phyloP scores from a whole-genome alignment of 164 flowering plant species.

The Warburgia ugandensis region DNA sequence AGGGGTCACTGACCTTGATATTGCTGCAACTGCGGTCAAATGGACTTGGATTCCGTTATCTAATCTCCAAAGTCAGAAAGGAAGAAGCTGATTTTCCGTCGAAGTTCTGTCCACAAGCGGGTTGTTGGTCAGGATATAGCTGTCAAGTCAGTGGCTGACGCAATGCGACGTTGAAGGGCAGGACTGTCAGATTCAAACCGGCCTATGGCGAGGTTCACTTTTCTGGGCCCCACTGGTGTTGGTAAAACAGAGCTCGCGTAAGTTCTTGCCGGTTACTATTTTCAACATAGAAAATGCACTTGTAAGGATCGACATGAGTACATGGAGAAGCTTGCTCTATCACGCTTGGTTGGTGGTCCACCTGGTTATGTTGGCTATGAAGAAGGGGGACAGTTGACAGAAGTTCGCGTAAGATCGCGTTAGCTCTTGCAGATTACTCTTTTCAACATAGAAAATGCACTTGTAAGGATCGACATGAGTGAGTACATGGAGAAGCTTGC shows the following conservation, averaged over 20 bases:
- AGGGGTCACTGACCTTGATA: slow-evolving; percentile 89
- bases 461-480: slow-evolving; percentile 91
- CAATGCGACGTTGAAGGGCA: slow-evolving; percentile 86
- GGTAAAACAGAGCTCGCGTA: slow-evolving; percentile 98
- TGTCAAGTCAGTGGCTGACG: slow-evolving; percentile 93
- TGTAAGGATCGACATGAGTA: slow-evolving; percentile 93
- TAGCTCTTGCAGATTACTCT: slow-evolving; percentile 82
- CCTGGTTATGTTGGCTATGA: slow-evolving; percentile 97
- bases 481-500: slow-evolving; percentile 98
- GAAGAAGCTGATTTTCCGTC: slow-evolving; percentile 68
- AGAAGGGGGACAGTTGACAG: slow-evolving; percentile 96
- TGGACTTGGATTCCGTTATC: slow-evolving; percentile 96
- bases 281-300: slow-evolving; percentile 89
- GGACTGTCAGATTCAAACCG: slow-evolving; percentile 87
- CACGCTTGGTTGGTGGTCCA: slow-evolving; percentile 93
- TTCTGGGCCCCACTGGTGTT: slow-evolving; percentile 99
- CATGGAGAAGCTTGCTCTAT: slow-evolving; percentile 93
- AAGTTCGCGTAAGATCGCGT: no score
- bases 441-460: slow-evolving; percentile 83
- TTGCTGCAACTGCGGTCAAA: slow-evolving; percentile 80
- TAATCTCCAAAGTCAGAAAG: slow-evolving; percentile 82
- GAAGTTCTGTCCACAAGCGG: slow-evolving; percentile 68
- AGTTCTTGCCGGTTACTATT: slow-evolving; percentile 74
- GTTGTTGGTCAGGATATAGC: slow-evolving; percentile 92
- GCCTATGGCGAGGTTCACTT: slow-evolving; percentile 94